Evolutionary conservation across 306 rosid species (phyloP), one percentile per base, ranked within the genome.

Genomic region (Pyrus bretschneideri): DNA sequence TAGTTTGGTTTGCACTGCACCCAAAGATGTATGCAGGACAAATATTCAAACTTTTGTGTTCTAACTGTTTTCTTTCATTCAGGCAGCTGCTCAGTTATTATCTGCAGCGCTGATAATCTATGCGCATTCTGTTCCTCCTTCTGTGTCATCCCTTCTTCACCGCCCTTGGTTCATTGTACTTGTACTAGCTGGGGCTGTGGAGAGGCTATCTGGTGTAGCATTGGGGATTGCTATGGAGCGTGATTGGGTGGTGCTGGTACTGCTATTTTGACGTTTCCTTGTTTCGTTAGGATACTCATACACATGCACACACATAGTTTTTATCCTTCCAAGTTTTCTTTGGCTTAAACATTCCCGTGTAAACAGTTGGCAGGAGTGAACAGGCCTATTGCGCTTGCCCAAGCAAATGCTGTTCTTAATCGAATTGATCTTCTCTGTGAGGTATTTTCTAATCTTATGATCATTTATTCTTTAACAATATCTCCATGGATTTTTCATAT

Each of bases 181-280:
- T 82, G 87, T 92, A 59, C 81, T 88, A 70, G 92, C 90, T 17
- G 99, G 96, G 63, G 92, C 98, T 82, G 85, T 96, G 78, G 97
- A 96, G 85, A 92, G 87, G 87, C 85, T 92, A 44, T 92, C 88
- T 82, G 92, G 97, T 30, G 83, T 92, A 25, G 97, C 99, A 69
- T 72, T 89, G 81, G 99, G 97, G 42, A 93, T 96, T 81, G 90
- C 99, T 66, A 87, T 91, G 85, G 98, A 96, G 85, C 97, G 93
- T 52, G 99, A 96, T 78, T 96, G 97, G 99, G 99, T 96, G 73
- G 97, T 96, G 83, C 80, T 89, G 99, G 97, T 96, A 88, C 27
- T 72, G 79, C 79, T 69, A 77, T 82, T 83, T 74, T 60, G 33
- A 70, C 33, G 45, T 60, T 80, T 72, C 21, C 60, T 75, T 76